Conservation (phyloP, 1,139 yeast genomes). For the Torulaspora globosa region DNA sequence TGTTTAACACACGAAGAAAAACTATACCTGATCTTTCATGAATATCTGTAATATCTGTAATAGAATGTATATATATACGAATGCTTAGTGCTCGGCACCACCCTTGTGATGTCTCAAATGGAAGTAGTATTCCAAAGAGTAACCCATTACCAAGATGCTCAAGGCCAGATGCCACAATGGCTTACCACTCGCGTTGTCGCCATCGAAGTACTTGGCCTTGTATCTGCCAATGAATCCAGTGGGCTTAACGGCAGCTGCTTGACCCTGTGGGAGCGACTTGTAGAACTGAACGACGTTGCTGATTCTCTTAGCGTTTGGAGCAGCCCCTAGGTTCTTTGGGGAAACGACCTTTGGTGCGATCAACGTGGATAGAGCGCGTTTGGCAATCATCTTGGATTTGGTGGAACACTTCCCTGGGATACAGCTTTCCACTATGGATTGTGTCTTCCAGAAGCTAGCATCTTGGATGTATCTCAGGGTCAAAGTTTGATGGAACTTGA, state of each 20-base stretch:
- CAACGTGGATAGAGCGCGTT: conserved; percentile 92
- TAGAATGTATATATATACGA: conserved; percentile 9
- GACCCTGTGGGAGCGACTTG: conserved; percentile 93
- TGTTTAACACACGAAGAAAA: background rate
- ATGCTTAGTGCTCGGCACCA: conserved; percentile 28
- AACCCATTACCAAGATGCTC: conserved; percentile 71
- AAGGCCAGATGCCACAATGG: conserved; percentile 77
- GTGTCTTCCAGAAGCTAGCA: background rate
- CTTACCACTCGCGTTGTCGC: conserved; percentile 73
- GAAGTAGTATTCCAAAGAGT: conserved; percentile 90
- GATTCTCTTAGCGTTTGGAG: conserved; percentile 97
- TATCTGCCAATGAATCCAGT: conserved; percentile 65
- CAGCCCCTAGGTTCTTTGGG: conserved; percentile 88
- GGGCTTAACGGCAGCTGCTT: conserved; percentile 67
- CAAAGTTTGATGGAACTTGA: conserved; percentile 1
- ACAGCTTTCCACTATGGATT: background rate
- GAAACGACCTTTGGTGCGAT: conserved; percentile 99
- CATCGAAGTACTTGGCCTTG: conserved; percentile 74
- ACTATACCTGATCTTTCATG: conserved; percentile 5
- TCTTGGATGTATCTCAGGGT: conserved; percentile 4
- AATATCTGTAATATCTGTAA: conserved; percentile 9
- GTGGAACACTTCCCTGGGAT: background rate
- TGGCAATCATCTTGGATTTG: conserved; percentile 49
- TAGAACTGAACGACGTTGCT: conserved; percentile 91
- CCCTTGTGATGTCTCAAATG: conserved; percentile 63